A percentile compares a stretch with the other conserved stretches of the same genome.
phyloP scores from a whole-genome alignment of 257 asterid genomes.

The Gardenia jasminoides region DNA sequence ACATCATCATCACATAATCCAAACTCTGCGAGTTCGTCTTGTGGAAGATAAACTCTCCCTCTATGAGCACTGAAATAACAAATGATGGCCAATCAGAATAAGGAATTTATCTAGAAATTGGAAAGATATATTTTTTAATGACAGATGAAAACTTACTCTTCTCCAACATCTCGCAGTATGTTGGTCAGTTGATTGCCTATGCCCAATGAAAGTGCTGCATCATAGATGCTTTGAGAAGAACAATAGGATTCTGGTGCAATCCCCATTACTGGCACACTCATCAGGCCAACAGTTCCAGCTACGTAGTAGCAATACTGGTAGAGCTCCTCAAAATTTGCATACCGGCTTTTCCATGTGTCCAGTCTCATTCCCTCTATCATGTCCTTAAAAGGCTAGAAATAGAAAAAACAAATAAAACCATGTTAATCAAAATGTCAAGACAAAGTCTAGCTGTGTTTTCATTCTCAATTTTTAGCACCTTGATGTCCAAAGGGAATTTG shows the following conservation, averaged over 20 bases:
- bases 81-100: background rate
- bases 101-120: background rate
- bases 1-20: constrained; percentile 62
- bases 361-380: constrained; percentile 92
- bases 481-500: constrained; percentile 69
- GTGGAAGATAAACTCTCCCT: constrained; percentile 87
- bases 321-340: constrained; percentile 61
- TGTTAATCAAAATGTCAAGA: too few species aligned
- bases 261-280: constrained; percentile 90
- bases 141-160: constrained; percentile 49
- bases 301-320: constrained; percentile 73
- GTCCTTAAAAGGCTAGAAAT: constrained; percentile 69
- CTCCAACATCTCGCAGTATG: constrained; percentile 84
- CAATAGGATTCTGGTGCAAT: constrained; percentile 64
- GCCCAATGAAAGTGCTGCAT: constrained; percentile 59
- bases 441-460: background rate
- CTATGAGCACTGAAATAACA: constrained; percentile 49
- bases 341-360: constrained; percentile 64
- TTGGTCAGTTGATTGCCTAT: constrained; percentile 79
- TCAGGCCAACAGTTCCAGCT: constrained; percentile 82
- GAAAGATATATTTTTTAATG: background rate
- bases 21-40: constrained; percentile 63
- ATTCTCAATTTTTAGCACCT: constrained; percentile 35
- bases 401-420: background rate
- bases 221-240: constrained; percentile 53